A percentile compares a stretch with the other conserved stretches of the same genome.
These are phyloP conservation scores for Amanita inopinata DNA, from an alignment of 768 basidiomycete species.

Conservation along the genomic window DNA sequence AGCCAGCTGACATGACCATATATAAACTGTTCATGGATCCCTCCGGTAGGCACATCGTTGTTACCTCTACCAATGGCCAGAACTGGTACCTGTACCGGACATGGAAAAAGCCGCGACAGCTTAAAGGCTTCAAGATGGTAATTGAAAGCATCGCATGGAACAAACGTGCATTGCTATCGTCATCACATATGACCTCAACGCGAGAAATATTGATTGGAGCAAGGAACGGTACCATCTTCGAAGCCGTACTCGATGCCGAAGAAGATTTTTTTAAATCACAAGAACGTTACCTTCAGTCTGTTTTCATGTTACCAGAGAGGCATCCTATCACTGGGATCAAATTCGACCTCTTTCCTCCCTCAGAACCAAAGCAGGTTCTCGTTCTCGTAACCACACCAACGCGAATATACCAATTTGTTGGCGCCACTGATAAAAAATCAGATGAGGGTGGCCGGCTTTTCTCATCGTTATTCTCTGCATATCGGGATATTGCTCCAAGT, in stretches of 20 bases:
- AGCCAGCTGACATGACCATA: slow-evolving; percentile 66
- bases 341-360: slow-evolving; percentile 65
- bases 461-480: slow-evolving; percentile 59
- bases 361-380: slow-evolving; percentile 51
- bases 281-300: slow-evolving; percentile 65
- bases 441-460: slow-evolving; percentile 76
- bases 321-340: slow-evolving; percentile 79
- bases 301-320: slow-evolving; percentile 72
- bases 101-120: slow-evolving; percentile 73
- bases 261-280: slow-evolving; percentile 90
- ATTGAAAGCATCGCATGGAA: slow-evolving; percentile 94
- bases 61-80: slow-evolving; percentile 82
- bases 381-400: slow-evolving; percentile 80
- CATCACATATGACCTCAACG: slow-evolving; percentile 63
- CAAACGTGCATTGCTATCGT: slow-evolving; percentile 51
- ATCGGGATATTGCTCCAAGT: slow-evolving; percentile 79
- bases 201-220: slow-evolving; percentile 83
- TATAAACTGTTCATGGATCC: slow-evolving; percentile 88
- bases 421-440: slow-evolving; percentile 50
- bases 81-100: slow-evolving; percentile 84
- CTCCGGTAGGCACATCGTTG: slow-evolving; percentile 80
- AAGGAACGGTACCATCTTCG: slow-evolving; percentile 77
- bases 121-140: slow-evolving; percentile 76
- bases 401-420: slow-evolving; percentile 86
- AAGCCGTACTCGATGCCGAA: slow-evolving; percentile 81